A percentile compares a stretch with the other conserved stretches of the same genome.
Evolutionary conservation across 345 rosid genomes (phyloP).

Genomic region (Lagerstroemia speciosa): DNA sequence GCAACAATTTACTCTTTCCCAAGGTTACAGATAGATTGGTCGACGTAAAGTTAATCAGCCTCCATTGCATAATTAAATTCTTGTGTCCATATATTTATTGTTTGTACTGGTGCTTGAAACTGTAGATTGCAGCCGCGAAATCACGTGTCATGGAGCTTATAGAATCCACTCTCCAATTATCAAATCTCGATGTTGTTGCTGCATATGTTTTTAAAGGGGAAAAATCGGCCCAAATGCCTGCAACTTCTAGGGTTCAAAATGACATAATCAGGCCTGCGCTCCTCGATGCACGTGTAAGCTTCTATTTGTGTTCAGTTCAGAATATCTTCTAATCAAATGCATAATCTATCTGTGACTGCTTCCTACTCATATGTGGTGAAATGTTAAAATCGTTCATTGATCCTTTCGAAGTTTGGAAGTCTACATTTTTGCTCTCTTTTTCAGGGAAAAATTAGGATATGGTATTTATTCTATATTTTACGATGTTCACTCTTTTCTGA

Average conservation of each 20-base stretch:
- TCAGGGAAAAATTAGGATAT: neutral
- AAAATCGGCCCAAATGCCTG: constrained; percentile 35
- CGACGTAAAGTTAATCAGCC: neutral
- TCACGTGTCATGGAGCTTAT: constrained; percentile 59
- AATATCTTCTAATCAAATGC: neutral
- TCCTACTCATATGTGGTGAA: neutral
- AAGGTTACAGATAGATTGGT: neutral
- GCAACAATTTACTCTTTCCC: neutral
- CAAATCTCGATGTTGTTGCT: constrained; percentile 68
- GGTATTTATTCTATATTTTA: neutral
- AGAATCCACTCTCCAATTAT: constrained; percentile 64
- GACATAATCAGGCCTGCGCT: constrained; percentile 79
- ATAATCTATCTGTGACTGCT: neutral
- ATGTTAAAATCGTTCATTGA: neutral
- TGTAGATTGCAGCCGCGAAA: constrained; percentile 69
- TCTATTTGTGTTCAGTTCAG: neutral
- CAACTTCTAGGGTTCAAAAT: constrained; percentile 50
- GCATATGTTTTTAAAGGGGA: constrained; percentile 54
- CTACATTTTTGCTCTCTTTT: neutral
- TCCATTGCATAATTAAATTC: neutral
- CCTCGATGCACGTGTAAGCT: constrained; percentile 61
- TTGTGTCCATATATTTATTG: constrained; percentile 9
- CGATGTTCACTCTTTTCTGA: neutral
- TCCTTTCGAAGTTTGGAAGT: neutral
- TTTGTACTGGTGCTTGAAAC: constrained; percentile 12